phyloP scores from a whole-genome alignment of 345 rosid species.

The Camelina laxa region DNA sequence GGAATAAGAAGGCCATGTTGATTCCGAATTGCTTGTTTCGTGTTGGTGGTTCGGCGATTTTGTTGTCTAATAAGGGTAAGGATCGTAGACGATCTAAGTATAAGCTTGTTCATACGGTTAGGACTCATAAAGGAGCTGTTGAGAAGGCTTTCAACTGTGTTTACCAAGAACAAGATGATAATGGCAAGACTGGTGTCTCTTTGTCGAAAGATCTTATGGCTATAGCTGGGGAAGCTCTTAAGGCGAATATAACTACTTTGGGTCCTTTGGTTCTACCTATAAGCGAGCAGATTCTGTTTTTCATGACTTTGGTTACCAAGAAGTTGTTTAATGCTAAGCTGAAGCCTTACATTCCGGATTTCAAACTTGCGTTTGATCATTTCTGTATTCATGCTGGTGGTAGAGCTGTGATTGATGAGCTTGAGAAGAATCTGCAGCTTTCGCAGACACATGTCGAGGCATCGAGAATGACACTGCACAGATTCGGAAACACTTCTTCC shows the following conservation, averaged over 20 bases:
- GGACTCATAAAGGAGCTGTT: slow-evolving; percentile 92
- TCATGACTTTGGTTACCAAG: slow-evolving; percentile 67
- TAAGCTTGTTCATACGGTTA: slow-evolving; percentile 78
- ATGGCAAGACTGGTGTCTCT: slow-evolving; percentile 81
- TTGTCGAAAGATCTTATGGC: slow-evolving; percentile 91
- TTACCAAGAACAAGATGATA: slow-evolving; percentile 84
- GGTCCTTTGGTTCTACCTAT: slow-evolving; percentile 94
- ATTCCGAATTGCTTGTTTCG: slow-evolving; percentile 90
- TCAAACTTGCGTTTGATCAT: slow-evolving; percentile 90
- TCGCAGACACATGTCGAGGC: slow-evolving; percentile 71
- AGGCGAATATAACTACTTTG: slow-evolving; percentile 80
- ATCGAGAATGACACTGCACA: slow-evolving; percentile 84
- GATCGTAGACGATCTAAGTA: slow-evolving; percentile 78
- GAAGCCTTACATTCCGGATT: slow-evolving; percentile 92
- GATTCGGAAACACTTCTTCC: slow-evolving; percentile 89
- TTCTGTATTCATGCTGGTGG: slow-evolving; percentile 94
- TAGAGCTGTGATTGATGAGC: slow-evolving; percentile 92
- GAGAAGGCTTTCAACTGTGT: slow-evolving; percentile 87
- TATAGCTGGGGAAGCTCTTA: slow-evolving; percentile 87
- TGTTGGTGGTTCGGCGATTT: slow-evolving; percentile 76
- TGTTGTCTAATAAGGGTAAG: slow-evolving; percentile 63
- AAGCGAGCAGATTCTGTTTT: slow-evolving; percentile 88
- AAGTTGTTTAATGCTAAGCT: slow-evolving; percentile 60
- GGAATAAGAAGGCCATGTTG: slow-evolving; percentile 87
- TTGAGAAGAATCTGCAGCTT: slow-evolving; percentile 92